Evolutionary conservation across 768 basidiomycete genomes (phyloP).

Genomic region (Lactarius evosmus): DNA sequence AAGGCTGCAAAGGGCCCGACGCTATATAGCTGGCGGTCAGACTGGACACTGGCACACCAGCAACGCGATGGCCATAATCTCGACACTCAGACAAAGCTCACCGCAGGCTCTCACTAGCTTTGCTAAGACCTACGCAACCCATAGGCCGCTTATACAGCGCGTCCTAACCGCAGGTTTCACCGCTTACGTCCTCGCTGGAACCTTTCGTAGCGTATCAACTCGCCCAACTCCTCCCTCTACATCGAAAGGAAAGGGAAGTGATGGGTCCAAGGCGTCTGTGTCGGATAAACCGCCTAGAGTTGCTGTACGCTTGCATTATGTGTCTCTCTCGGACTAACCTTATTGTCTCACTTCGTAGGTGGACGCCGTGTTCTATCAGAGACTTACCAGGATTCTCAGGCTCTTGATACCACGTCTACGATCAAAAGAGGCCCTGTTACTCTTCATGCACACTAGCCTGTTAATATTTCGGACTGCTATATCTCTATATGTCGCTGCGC

Average conservation of each 20-base stretch:
- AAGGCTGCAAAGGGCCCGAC: too few relatives aligned
- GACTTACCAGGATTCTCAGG: slow-evolving; percentile 69
- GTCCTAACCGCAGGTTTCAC: slow-evolving; percentile 66
- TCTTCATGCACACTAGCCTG: slow-evolving; percentile 85
- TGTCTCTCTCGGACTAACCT: neutral
- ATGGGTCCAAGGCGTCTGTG: slow-evolving; percentile 34
- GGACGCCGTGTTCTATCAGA: slow-evolving; percentile 87
- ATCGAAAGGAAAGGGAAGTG: slow-evolving; percentile 39
- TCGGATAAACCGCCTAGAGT: slow-evolving; percentile 55
- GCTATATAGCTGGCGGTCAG: too few relatives aligned
- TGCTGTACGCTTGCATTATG: slow-evolving; percentile 49
- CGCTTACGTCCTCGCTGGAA: slow-evolving; percentile 61
- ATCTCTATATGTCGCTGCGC: slow-evolving; percentile 88
- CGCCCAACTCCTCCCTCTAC: slow-evolving; percentile 36
- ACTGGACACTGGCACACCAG: neutral
- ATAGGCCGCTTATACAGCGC: slow-evolving; percentile 73
- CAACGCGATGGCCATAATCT: slow-evolving; percentile 34
- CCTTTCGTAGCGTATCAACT: slow-evolving; percentile 56
- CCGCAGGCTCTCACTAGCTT: slow-evolving; percentile 43
- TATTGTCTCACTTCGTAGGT: slow-evolving; percentile 46
- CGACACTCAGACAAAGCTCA: slow-evolving; percentile 34
- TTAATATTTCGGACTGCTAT: slow-evolving; percentile 88
- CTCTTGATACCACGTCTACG: slow-evolving; percentile 86
- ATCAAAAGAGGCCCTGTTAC: slow-evolving; percentile 83
- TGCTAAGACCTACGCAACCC: slow-evolving; percentile 51